A percentile compares a stretch with the other conserved stretches of the same genome.
Evolutionary conservation across 2,329 filamentous ascomycete species (phyloP).

Genomic region (Colletotrichum abscissum): DNA sequence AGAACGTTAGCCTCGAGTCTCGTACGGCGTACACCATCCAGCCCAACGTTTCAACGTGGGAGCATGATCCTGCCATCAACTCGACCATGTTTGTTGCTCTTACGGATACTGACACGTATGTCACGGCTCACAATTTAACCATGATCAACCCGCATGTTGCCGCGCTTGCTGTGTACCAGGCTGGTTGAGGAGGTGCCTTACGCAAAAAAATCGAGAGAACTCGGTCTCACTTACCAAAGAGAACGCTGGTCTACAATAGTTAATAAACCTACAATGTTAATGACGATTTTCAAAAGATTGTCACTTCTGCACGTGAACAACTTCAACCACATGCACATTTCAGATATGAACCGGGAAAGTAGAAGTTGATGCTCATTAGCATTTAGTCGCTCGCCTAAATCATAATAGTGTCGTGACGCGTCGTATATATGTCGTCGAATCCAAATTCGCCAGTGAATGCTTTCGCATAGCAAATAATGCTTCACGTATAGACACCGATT

Average conservation of each 20-base stretch:
- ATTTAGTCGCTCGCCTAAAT: conserved; percentile 27
- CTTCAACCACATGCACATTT: no score
- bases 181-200: conserved; percentile 65
- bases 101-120: conserved; percentile 73
- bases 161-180: conserved; percentile 81
- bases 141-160: conserved; percentile 82
- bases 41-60: conserved; percentile 75
- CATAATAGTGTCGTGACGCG: conserved; percentile 17
- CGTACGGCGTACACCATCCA: conserved; percentile 76
- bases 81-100: conserved; percentile 84
- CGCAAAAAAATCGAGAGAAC: no score
- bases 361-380: not conserved
- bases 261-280: no score
- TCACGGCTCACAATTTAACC: conserved; percentile 82
- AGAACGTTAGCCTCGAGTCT: conserved; percentile 56
- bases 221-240: no score
- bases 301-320: no score
- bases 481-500: not conserved
- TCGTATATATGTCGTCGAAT: conserved; percentile 20
- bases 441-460: conserved; percentile 12
- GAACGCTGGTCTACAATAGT: no score
- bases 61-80: conserved; percentile 77
- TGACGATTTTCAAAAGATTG: no score
- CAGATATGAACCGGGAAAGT: no score
- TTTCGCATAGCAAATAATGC: not conserved